These are phyloP conservation scores for Aureococcus anophagefferens DNA, from an alignment of 108 stramenopile species.

Conservation along the genomic window DNA sequence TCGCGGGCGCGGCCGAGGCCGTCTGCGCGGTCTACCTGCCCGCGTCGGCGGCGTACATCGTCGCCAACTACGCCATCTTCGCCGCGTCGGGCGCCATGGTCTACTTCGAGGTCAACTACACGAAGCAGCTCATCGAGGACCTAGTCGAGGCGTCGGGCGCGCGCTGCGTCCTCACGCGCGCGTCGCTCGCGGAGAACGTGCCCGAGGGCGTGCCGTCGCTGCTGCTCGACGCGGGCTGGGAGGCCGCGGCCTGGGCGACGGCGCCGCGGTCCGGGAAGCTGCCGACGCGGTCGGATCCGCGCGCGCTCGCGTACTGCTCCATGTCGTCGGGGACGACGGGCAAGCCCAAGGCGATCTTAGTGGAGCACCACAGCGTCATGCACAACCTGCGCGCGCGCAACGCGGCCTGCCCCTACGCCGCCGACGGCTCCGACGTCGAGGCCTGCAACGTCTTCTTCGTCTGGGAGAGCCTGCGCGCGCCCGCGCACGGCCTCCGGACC, in stretches of 20 bases:
- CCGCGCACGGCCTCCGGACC: conserved; percentile 21
- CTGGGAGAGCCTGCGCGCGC: conserved; percentile 36
- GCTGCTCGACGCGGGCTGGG: not conserved
- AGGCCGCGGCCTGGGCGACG: too few species aligned
- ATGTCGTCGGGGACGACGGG: conserved; percentile 37
- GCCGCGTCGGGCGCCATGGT: not conserved
- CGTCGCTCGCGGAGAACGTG: not conserved
- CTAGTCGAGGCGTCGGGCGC: not conserved
- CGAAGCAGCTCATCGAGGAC: not conserved
- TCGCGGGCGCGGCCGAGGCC: not conserved
- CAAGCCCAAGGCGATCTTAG: conserved; percentile 37
- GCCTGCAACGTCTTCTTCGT: conserved; percentile 41
- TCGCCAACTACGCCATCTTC: not conserved
- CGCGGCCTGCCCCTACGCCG: conserved; percentile 10
- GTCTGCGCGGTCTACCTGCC: not conserved
- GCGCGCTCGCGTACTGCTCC: conserved; percentile 31
- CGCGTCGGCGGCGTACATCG: not conserved
- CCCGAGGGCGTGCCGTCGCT: not conserved
- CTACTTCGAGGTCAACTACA: not conserved
- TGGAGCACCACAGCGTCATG: conserved; percentile 40
- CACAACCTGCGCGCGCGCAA: conserved; percentile 34
- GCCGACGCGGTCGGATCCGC: not conserved
- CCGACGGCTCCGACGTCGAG: conserved; percentile 21
- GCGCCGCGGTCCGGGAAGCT: too few species aligned
- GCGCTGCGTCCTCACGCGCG: not conserved